These are phyloP conservation scores for Bacterosira constricta DNA, from an alignment of 108 stramenopile genomes.

Conservation along the genomic window DNA sequence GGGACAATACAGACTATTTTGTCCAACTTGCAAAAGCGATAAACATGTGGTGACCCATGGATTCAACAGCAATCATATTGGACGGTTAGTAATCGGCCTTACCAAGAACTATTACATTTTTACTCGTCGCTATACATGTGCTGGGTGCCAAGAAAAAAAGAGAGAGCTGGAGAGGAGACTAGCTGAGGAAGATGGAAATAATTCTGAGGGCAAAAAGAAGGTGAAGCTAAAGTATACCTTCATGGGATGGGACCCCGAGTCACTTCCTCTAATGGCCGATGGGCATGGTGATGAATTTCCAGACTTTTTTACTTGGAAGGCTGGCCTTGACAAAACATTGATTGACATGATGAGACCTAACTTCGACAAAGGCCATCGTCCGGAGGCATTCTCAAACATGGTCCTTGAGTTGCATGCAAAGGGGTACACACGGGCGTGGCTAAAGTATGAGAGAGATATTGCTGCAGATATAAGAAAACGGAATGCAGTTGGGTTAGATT, in stretches of 20 bases:
- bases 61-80: not conserved
- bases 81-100: not conserved
- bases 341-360: conserved; percentile 19
- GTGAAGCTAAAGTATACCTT: no score
- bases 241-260: conserved; percentile 10
- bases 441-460: conserved; percentile 3
- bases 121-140: not conserved
- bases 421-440: not conserved
- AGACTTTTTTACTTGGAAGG: conserved; percentile 3
- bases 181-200: no score
- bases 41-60: not conserved
- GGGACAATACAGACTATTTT: not conserved
- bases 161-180: no score
- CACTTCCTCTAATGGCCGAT: not conserved
- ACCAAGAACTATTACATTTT: not conserved
- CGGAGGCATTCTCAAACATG: conserved; percentile 5
- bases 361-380: conserved; percentile 3
- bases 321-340: conserved; percentile 15
- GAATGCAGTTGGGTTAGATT: no score
- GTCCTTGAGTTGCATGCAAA: conserved; percentile 18
- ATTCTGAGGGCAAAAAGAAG: no score
- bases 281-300: conserved; percentile 11
- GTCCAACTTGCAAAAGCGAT: not conserved
- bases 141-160: not conserved
- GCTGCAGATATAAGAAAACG: not conserved